Evolutionary conservation across 148 eudicot genomes (phyloP).

Genomic region (Vaccinium darrowii): DNA sequence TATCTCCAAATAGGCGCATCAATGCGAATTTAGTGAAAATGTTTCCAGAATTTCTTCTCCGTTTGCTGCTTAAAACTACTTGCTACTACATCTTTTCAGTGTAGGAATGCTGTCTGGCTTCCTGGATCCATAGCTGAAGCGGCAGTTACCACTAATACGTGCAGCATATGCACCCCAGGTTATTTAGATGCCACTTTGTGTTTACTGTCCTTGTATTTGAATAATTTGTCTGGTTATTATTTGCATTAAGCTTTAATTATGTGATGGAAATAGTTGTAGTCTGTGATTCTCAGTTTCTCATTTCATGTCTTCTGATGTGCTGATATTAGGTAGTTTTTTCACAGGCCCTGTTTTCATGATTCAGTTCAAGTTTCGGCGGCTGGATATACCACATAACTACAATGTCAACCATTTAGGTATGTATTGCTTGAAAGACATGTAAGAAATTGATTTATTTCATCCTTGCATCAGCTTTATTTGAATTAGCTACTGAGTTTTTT

Average conservation of each 20-base stretch:
- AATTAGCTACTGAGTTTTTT: too few species aligned
- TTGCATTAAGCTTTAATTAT: background rate
- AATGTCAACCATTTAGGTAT: constrained; percentile 82
- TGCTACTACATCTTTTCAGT: constrained; percentile 44
- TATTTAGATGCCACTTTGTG: background rate
- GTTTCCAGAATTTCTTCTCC: background rate
- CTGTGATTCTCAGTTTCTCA: background rate
- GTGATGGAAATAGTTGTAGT: background rate
- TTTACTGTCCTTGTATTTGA: background rate
- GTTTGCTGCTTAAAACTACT: constrained; percentile 8
- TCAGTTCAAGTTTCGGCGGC: constrained; percentile 84
- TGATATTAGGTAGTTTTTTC: constrained; percentile 19
- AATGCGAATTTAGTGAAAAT: background rate
- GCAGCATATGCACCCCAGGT: constrained; percentile 90
- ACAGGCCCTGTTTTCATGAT: constrained; percentile 82
- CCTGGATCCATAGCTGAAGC: constrained; percentile 90
- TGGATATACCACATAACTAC: constrained; percentile 81
- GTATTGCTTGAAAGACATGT: background rate
- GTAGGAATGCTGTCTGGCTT: constrained; percentile 93
- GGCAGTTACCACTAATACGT: constrained; percentile 62
- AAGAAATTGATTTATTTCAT: background rate
- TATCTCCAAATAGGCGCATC: background rate
- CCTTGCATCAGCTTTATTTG: background rate
- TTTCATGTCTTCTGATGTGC: background rate
- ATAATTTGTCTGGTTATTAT: background rate